phyloP scores from a whole-genome alignment of 2,329 filamentous ascomycete species.

The Dothistroma pini region DNA sequence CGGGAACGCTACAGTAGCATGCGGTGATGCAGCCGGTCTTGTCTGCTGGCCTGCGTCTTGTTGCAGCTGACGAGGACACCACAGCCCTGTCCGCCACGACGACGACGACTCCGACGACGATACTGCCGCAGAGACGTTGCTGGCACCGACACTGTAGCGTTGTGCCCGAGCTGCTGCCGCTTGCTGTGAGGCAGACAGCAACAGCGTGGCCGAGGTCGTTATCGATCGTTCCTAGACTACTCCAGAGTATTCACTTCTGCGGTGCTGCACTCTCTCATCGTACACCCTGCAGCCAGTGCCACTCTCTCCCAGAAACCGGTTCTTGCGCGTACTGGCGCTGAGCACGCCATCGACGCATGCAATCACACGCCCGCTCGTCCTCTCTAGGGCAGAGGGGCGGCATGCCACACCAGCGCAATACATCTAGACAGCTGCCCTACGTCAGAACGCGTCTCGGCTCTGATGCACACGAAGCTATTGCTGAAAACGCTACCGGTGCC shows the following conservation, averaged over 20 bases:
- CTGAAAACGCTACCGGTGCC: background rate
- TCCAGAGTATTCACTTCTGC: background rate
- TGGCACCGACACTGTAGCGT: background rate
- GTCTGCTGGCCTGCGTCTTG: background rate
- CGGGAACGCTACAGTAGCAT: background rate
- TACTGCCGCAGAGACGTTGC: background rate
- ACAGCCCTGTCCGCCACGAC: background rate
- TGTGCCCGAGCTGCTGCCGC: background rate
- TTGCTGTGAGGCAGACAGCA: background rate
- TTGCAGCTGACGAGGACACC: background rate
- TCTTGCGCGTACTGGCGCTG: background rate
- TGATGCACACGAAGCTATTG: background rate
- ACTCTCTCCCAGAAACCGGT: background rate
- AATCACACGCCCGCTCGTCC: constrained; percentile 2
- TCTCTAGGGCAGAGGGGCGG: background rate
- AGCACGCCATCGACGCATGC: constrained; percentile 8
- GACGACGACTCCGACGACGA: background rate
- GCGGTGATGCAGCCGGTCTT: background rate
- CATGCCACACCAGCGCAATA: constrained; percentile 11
- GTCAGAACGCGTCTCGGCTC: constrained; percentile 3
- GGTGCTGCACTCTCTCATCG: background rate
- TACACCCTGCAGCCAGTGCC: background rate
- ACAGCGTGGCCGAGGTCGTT: background rate
- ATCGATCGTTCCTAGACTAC: background rate
- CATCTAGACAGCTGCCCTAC: constrained; percentile 7